A percentile compares a stretch with the other conserved stretches of the same genome.
Evolutionary conservation across 768 basidiomycete species (phyloP).

Genomic region (Tylopilus sp.): DNA sequence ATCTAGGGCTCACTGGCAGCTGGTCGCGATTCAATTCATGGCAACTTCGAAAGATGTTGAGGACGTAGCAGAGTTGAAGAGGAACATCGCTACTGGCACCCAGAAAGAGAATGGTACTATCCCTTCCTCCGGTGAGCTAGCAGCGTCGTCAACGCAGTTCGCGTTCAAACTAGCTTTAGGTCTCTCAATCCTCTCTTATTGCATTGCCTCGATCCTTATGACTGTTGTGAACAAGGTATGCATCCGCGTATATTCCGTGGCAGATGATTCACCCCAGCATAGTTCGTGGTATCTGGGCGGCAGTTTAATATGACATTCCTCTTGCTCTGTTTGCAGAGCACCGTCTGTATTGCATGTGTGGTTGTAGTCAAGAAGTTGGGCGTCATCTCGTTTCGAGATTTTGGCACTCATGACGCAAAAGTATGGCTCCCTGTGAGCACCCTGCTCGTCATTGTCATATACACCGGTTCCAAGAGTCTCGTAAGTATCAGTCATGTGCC

Average conservation of each 20-base stretch:
- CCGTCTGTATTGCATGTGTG: conserved; percentile 84
- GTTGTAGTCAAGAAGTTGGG: conserved; percentile 65
- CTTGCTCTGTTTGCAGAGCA: conserved; percentile 85
- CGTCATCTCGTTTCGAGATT: conserved; percentile 81
- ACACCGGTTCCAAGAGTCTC: conserved; percentile 95
- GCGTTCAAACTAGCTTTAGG: conserved; percentile 41
- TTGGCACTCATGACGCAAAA: conserved; percentile 80
- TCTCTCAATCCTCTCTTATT: conserved; percentile 84
- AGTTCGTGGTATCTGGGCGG: conserved; percentile 94
- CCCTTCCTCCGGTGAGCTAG: conserved; percentile 27
- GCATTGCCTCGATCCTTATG: conserved; percentile 92
- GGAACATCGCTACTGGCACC: conserved; percentile 42
- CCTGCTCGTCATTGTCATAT: conserved; percentile 90
- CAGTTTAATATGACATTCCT: conserved; percentile 98
- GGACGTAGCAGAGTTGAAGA: conserved; percentile 52
- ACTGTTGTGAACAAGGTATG: conserved; percentile 93
- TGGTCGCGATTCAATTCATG: conserved; percentile 11
- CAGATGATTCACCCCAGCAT: conserved; percentile 5
- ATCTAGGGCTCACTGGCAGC: neutral
- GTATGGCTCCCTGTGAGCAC: conserved; percentile 94
- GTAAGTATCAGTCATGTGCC: conserved; percentile 48
- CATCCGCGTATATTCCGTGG: neutral
- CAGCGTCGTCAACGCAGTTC: too few relatives aligned
- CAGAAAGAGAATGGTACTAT: conserved; percentile 16
- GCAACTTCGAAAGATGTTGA: conserved; percentile 16